Percentiles rank a stretch among this genome's conserved stretches.
Conservation (phyloP, 805 yeast genomes). For the Pichia occidentalis region DNA sequence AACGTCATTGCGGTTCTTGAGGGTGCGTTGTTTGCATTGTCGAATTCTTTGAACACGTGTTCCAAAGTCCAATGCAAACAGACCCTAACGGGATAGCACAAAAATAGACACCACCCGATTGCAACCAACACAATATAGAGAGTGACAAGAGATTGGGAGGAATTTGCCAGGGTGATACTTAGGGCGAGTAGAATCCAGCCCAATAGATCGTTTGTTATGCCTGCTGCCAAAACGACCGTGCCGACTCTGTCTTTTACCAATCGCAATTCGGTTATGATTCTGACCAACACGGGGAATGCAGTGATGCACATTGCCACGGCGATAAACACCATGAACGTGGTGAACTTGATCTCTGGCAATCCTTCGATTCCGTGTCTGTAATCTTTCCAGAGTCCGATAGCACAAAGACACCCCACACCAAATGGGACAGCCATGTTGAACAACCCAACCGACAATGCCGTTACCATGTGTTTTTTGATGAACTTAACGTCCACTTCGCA, state of each 20-base stretch:
- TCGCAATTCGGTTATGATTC: constrained; percentile 68
- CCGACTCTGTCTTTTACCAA: constrained; percentile 69
- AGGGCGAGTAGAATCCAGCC: constrained; percentile 81
- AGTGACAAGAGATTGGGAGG: constrained; percentile 61
- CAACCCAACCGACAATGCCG: constrained; percentile 63
- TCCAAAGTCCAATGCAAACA: constrained; percentile 39
- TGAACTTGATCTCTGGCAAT: constrained; percentile 43
- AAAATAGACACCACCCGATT: constrained; percentile 61
- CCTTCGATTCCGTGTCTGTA: constrained; percentile 35
- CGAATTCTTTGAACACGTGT: constrained; percentile 35
- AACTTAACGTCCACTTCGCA: constrained; percentile 69
- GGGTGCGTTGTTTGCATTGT: constrained; percentile 52
- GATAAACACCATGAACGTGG: constrained; percentile 72
- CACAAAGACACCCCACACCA: constrained; percentile 67
- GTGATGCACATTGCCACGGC: constrained; percentile 82
- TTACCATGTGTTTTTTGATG: constrained; percentile 51
- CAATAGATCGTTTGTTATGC: constrained; percentile 68
- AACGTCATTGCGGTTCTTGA: constrained; percentile 53
- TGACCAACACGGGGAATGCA: constrained; percentile 78
- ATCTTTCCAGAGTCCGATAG: constrained; percentile 59
- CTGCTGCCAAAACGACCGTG: constrained; percentile 70
- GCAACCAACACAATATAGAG: constrained; percentile 62
- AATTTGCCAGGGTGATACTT: constrained; percentile 68
- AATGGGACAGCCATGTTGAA: constrained; percentile 73
- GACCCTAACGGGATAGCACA: constrained; percentile 51